A percentile compares a stretch with the other conserved stretches of the same genome.
Conservation (phyloP, 2,329 filamentous ascomycete species). For the Raffaelea ambrosiae region DNA sequence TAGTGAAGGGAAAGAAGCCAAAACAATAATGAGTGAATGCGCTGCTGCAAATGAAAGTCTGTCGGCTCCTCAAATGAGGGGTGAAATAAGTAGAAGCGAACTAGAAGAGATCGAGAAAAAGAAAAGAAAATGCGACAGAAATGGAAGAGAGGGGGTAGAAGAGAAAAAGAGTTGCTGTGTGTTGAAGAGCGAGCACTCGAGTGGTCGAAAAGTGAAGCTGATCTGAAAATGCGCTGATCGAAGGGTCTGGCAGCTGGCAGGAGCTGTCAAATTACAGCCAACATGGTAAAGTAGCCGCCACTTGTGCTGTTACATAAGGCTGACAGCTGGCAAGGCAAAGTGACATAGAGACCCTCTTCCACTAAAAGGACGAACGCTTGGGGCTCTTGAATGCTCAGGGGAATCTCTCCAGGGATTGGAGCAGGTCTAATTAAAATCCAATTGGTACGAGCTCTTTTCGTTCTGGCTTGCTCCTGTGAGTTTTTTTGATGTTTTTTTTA, state of each 20-base stretch:
- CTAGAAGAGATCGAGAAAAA: background rate
- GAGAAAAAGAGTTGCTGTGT: background rate
- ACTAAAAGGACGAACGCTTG: too few relatives aligned
- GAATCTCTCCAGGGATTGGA: too few relatives aligned
- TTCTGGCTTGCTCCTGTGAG: too few relatives aligned
- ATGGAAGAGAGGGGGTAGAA: background rate
- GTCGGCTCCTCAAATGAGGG: too few relatives aligned
- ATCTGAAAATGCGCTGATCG: background rate
- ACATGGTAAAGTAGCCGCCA: background rate
- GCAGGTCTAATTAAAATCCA: too few relatives aligned
- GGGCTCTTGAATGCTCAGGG: too few relatives aligned
- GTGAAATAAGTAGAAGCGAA: background rate
- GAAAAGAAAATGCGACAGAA: background rate
- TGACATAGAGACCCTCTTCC: too few relatives aligned
- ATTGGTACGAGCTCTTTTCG: too few relatives aligned
- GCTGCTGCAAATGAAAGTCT: too few relatives aligned
- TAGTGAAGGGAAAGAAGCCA: too few relatives aligned
- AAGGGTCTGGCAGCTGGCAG: background rate
- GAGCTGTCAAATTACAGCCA: background rate
- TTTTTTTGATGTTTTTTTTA: too few relatives aligned
- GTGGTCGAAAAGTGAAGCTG: conserved; percentile 1
- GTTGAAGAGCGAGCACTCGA: background rate
- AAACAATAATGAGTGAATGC: too few relatives aligned
- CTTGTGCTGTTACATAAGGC: background rate
- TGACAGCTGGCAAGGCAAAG: background rate